Evolutionary conservation across 1,284 basidiomycete genomes (phyloP).

Genomic region (Heterobasidion parviporum): DNA sequence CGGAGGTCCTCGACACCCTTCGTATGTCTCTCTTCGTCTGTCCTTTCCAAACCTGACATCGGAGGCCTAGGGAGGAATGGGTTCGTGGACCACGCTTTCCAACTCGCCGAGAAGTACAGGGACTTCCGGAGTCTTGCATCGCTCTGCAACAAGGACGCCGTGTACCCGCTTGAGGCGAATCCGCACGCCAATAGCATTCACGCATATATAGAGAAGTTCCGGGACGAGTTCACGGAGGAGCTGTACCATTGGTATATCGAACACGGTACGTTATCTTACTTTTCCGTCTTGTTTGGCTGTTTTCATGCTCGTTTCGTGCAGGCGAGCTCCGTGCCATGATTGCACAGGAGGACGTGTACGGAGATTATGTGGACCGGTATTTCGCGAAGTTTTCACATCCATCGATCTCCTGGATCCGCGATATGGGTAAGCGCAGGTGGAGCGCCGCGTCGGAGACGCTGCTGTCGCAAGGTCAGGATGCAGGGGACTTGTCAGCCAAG

Average conservation of each 20-base stretch:
- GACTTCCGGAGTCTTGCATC: slow-evolving; percentile 81
- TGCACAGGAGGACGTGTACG: slow-evolving; percentile 58
- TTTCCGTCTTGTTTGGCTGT: not conserved
- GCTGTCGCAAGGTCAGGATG: slow-evolving; percentile 48
- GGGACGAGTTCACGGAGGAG: slow-evolving; percentile 80
- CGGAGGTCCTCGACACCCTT: slow-evolving; percentile 68
- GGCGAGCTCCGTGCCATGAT: slow-evolving; percentile 73
- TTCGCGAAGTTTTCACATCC: slow-evolving; percentile 59
- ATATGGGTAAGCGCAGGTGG: slow-evolving; percentile 68
- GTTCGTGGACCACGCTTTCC: slow-evolving; percentile 64
- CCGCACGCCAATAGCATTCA: slow-evolving; percentile 53
- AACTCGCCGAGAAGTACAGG: slow-evolving; percentile 76
- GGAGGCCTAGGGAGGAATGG: slow-evolving; percentile 49
- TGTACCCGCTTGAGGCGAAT: slow-evolving; percentile 58
- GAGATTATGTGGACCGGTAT: slow-evolving; percentile 65
- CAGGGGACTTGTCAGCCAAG: slow-evolving; percentile 55
- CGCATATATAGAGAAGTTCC: slow-evolving; percentile 74
- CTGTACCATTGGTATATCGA: slow-evolving; percentile 85
- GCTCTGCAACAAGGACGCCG: slow-evolving; percentile 64
- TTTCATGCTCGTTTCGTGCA: slow-evolving; percentile 19
- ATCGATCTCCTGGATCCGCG: slow-evolving; percentile 84
- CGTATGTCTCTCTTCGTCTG: slow-evolving; percentile 37
- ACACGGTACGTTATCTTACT: slow-evolving; percentile 40
- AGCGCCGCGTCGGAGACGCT: slow-evolving; percentile 61
- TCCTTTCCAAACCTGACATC: not conserved